Evolutionary conservation across 176 grass and related monocot genomes (phyloP), one percentile per base, ranked within the genome.

Genomic region (Bothriochloa decipiens): DNA sequence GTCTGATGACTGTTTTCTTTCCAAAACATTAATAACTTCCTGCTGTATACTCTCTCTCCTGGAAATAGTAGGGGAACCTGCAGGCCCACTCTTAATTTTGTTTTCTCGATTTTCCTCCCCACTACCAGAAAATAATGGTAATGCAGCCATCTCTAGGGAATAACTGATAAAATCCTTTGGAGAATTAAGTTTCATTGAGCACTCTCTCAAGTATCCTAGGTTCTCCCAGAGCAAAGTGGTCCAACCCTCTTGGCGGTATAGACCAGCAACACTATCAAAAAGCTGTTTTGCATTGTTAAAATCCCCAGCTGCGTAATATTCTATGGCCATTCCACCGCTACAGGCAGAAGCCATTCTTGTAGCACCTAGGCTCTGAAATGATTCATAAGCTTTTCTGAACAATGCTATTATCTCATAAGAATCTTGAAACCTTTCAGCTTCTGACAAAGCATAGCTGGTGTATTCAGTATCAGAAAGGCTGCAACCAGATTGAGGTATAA

Each of bases 351-450:
- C 96, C 87, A 96, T 92, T 81, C 93, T 91, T 15, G 74, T 83
- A 76, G 89, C 91, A 65, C 91, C 84, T 69, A 80, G 79, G 86
- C 86, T 87, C 58, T 84, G 85, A 81, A 99, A 96, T 90, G 88
- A 99, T 91, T 99, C 96, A 85, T 92, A 93, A 80, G 96, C 89
- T 91, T 95, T 99, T 95, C 82, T 95, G 50, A 94, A 99, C 62
- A 99, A 89, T 76, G 96, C 93, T 75, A 99, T 92, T 76, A 99
- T 99, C 87, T 99, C 96, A 3, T 99, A 96, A 77, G 91, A 89
- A 91, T 99, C 93, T 91, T 99, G 96, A 85, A 94, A 96, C 85
- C 96, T 91, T 85, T 92, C 93, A 85, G 91, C 96, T 83, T 99
- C 96, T 75, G 89, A 89, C 80, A 92, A 73, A 70, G 96, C 91